Conservation (phyloP, 176 grass and related monocot genomes). For the Carex myosuroides region DNA sequence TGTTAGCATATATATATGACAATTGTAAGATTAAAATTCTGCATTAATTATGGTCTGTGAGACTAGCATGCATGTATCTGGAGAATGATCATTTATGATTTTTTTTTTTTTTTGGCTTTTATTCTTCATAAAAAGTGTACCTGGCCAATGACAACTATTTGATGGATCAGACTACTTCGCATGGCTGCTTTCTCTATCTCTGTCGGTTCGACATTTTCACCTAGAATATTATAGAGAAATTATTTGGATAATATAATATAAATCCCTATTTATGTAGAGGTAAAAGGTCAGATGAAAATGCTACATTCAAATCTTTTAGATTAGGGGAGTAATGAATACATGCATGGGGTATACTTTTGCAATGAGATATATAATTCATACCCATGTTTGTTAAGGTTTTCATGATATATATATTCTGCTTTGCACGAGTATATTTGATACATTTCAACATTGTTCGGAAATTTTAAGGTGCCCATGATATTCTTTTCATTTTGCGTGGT, state of each 20-base stretch:
- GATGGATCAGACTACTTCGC: slow-evolving; percentile 74
- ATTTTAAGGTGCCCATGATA: background rate
- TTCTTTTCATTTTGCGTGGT: background rate
- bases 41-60: too few species aligned
- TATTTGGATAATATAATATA: background rate
- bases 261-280: background rate
- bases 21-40: background rate
- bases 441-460: background rate
- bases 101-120: background rate
- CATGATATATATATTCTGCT: background rate
- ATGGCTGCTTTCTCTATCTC: slow-evolving; percentile 72
- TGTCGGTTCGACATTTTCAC: slow-evolving; percentile 93
- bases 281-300: background rate
- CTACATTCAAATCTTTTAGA: background rate
- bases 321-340: background rate
- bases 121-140: slow-evolving; percentile 20
- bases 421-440: background rate
- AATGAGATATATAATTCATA: background rate
- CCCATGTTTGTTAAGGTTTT: background rate
- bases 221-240: slow-evolving; percentile 26
- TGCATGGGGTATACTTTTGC: background rate
- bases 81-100: slow-evolving; percentile 7
- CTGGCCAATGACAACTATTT: slow-evolving; percentile 88
- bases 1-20: background rate
- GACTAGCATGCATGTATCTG: background rate